Base-by-base conservation (phyloP, 305 asterid genomes). In the Rubia tinctorum region DNA sequence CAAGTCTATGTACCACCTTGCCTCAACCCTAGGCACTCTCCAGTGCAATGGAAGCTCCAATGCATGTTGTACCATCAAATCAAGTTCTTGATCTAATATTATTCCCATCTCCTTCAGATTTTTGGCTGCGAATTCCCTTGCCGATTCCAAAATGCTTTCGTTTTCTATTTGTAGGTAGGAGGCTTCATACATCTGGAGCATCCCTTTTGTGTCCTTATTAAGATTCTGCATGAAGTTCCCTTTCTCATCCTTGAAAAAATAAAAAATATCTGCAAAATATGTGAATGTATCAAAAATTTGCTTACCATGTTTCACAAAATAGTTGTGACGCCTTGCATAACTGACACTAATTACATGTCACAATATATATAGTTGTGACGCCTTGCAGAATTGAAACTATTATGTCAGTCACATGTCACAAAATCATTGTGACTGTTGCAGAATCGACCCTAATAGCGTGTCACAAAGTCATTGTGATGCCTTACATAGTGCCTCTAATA, bases 121-220 rank as follows among this genome's bases (percentile, higher is more conserved):
- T 37, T 9, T 65, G 40, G 61, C 53, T 0, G 92, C 55, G 18
- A 90, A 90, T 39, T 82, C 84, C 76, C 74, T 78, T 5, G 88
- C 88, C 9, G 18, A 44, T 23, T 86, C 95, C 80, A 92, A 56
- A 59, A 82, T 74, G 7, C 9, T 69, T 73, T 92, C 95, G 47
- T 78, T 86, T 78, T 85, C 95, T 75, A 77, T 27, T 17, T 73
- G 47, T 17, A 90, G 74, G 77, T 67, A 85, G 23, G 96, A 90
- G 69, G 97, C 97, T 80, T 92, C 96, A 47, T 85, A 90, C 4
- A 89, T 43, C 13, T 80, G 76, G 7, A 92, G 17, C 3, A 90
- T 39, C 39, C 92, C 93, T 73, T 78, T 78, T 1, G 70, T 78
- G 44, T 90, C 89, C 44, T 20, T 76, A 17, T 56, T 64, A 12